Base-by-base conservation (phyloP, 148 eudicot species). In the Pouteria glomerata region DNA sequence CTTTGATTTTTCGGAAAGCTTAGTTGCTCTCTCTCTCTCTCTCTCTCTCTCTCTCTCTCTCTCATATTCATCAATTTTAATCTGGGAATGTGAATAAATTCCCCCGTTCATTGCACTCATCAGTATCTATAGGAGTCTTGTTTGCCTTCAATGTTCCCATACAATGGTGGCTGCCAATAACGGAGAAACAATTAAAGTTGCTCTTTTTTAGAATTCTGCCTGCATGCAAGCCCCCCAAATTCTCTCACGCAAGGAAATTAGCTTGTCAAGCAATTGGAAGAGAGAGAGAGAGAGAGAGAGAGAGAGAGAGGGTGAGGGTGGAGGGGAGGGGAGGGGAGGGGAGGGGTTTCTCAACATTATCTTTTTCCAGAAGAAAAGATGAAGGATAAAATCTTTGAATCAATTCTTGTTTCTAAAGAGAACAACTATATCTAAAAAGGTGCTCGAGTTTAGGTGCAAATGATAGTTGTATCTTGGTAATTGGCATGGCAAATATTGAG, bases 61-160 rank as follows among this genome's bases (percentile, higher is more conserved):
- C 33, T 52, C 71, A 44, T 62, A 51, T n/a, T 66, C 44, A 71
- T 53, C 70, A 72, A n/a, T 76, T 73, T 72, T 42, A 79, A 61
- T 61, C 53, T 71, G 74, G 79, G 86, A 75, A 83, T 71, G 74
- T 77, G 86, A 75, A 83, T 83, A 83, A 75, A 75, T 80, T 80
- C 82, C 52, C 35, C 29, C 50, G 70, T 47, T 71, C 56, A 78
- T 74, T 80, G 82, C 75, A 77, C 63, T 77, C 58, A 57, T 70
- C 79, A 75, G 82, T 51, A 74, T 71, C 74, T 71, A 30, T 24
- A 16, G 55, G 53, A 16, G 68, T 63, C 45, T 69, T 69, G 59
- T 57, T 59, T 73, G 66, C 76, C 72, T 48, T 71, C 37, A 27
- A 44, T 76, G 72, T 61, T 18, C 61, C 57, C 57, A 44, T 64